Evolutionary conservation across 441 rosid species (phyloP).

Genomic region (Metrosideros polymorpha): DNA sequence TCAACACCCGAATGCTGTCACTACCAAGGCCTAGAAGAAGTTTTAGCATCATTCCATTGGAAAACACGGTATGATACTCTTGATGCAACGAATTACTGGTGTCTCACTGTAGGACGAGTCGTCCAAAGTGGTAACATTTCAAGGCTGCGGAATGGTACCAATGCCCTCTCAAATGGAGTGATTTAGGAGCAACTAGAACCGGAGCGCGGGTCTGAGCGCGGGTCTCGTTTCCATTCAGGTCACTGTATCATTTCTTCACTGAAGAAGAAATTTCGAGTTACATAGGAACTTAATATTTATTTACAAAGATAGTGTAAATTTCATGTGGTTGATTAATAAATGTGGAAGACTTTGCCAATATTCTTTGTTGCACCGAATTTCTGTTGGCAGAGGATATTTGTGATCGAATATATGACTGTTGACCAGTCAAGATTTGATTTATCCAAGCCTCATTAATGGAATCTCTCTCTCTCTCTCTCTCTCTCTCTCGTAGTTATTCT

Average conservation of each 20-base stretch:
- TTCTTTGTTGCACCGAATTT: too few species aligned
- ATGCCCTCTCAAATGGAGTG: conserved; percentile 84
- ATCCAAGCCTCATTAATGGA: background rate
- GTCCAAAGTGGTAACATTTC: conserved; percentile 85
- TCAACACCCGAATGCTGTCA: conserved; percentile 88
- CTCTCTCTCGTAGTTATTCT: background rate
- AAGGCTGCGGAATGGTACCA: conserved; percentile 79
- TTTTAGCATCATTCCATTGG: background rate
- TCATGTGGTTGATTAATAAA: background rate
- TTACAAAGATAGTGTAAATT: background rate
- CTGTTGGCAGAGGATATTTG: background rate
- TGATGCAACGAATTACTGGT: background rate
- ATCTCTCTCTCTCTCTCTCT: background rate
- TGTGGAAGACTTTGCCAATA: background rate
- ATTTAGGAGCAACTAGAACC: conserved; percentile 20
- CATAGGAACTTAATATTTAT: too few species aligned
- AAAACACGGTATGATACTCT: background rate
- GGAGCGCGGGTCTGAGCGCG: conserved; percentile 56
- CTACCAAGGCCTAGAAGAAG: background rate
- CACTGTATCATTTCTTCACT: background rate
- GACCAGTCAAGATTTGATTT: background rate
- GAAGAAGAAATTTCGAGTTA: background rate
- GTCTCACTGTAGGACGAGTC: conserved; percentile 64
- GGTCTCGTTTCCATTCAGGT: background rate
- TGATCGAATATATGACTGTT: background rate